Percentiles rank a stretch among this genome's conserved stretches.
phyloP scores from a whole-genome alignment of 2,329 filamentous ascomycete species.

The Fusarium abutilonis region DNA sequence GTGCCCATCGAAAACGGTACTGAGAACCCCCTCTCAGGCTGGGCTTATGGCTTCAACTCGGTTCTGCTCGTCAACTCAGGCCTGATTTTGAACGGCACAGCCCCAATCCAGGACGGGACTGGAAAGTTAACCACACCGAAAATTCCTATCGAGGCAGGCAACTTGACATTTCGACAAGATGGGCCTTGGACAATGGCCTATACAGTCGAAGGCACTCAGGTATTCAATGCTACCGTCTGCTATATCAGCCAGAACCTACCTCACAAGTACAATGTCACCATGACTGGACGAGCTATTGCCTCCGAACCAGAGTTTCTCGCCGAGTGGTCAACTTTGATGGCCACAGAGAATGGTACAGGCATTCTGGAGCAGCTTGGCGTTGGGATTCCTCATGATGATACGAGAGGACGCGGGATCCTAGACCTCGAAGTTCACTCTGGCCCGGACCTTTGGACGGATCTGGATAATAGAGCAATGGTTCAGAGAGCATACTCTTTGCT shows the following conservation, averaged over 20 bases:
- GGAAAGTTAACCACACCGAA: neutral
- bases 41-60: constrained; percentile 3
- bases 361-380: constrained; percentile 7
- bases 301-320: constrained; percentile 8
- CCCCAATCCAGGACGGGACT: neutral
- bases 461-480: neutral
- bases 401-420: constrained; percentile 5
- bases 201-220: neutral
- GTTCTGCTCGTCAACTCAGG: constrained; percentile 10
- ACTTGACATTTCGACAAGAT: neutral
- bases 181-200: constrained; percentile 9
- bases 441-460: neutral
- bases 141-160: neutral
- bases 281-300: constrained; percentile 4
- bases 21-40: constrained; percentile 14
- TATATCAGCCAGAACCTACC: constrained; percentile 16
- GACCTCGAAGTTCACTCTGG: constrained; percentile 1
- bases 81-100: constrained; percentile 1
- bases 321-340: neutral
- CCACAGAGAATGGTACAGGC: neutral
- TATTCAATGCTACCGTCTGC: neutral
- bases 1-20: neutral
- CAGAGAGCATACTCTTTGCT: constrained; percentile 1
- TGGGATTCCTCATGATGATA: neutral
- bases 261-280: constrained; percentile 17